phyloP scores from a whole-genome alignment of 129 eudicot species.

The Sambucus nigra region DNA sequence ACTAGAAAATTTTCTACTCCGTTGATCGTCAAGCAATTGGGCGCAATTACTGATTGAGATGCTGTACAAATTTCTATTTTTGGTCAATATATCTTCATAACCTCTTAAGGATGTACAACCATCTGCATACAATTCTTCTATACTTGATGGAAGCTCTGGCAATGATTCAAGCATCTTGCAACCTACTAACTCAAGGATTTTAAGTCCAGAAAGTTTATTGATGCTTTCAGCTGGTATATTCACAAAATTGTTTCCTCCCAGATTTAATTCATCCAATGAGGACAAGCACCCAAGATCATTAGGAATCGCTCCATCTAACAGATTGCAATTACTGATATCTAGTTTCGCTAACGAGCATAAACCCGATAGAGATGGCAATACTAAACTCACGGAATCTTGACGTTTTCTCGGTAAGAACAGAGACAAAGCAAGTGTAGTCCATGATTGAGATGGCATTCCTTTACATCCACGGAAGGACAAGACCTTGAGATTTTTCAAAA shows the following conservation, averaged over 20 bases:
- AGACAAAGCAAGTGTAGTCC: constrained; percentile 10
- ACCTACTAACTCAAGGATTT: constrained; percentile 32
- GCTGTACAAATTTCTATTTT: not conserved
- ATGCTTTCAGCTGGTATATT: constrained; percentile 28
- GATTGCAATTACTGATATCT: constrained; percentile 19
- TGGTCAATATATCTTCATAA: not conserved
- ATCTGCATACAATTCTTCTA: constrained; percentile 17
- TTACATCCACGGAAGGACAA: constrained; percentile 11
- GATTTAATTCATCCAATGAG: constrained; percentile 24
- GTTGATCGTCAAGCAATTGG: not conserved
- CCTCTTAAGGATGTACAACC: constrained; percentile 18
- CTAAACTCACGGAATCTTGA: constrained; percentile 7
- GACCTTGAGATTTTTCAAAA: not conserved
- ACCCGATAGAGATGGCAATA: constrained; percentile 23
- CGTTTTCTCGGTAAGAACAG: constrained; percentile 4
- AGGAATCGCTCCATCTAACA: constrained; percentile 12
- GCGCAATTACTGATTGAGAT: constrained; percentile 6
- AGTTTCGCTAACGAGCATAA: constrained; percentile 18
- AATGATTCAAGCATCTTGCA: constrained; percentile 30
- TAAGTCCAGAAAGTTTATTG: constrained; percentile 15
- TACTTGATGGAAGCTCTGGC: constrained; percentile 36
- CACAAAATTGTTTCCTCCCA: constrained; percentile 27
- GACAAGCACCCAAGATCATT: constrained; percentile 14
- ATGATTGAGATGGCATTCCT: constrained; percentile 3
- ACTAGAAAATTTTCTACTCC: not conserved